Conservation (phyloP, 1,139 yeast species). For the Hyphopichia buzzinii region DNA sequence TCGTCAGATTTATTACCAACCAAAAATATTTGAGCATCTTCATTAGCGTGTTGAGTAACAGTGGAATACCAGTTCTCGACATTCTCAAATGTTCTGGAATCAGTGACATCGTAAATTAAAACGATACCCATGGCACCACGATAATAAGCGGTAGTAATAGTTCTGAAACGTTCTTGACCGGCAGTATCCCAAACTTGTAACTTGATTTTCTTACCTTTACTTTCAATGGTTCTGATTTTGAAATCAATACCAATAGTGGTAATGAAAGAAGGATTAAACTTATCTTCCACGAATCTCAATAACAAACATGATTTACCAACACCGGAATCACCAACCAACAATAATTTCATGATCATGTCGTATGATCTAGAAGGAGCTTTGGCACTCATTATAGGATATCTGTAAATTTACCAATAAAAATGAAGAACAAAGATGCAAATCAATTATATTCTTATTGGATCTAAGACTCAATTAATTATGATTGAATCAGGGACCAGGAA, state of each 20-base stretch:
- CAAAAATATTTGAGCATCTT: slow-evolving; percentile 87
- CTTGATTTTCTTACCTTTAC: slow-evolving; percentile 89
- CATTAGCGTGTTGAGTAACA: slow-evolving; percentile 94
- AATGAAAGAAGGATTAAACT: slow-evolving; percentile 92
- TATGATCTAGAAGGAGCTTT: slow-evolving; percentile 76
- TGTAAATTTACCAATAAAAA: no score
- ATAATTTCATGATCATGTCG: slow-evolving; percentile 90
- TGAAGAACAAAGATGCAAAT: not conserved
- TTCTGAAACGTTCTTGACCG: slow-evolving; percentile 97
- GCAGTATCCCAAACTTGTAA: slow-evolving; percentile 99
- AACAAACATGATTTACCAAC: slow-evolving; percentile 96
- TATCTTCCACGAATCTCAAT: slow-evolving; percentile 93
- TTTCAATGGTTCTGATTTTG: slow-evolving; percentile 93
- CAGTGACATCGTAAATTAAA: slow-evolving; percentile 93
- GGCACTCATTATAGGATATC: slow-evolving; percentile 40
- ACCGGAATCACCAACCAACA: slow-evolving; percentile 95
- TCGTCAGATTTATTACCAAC: slow-evolving; percentile 97
- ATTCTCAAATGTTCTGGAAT: slow-evolving; percentile 85
- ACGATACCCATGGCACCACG: slow-evolving; percentile 99
- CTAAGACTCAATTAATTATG: no score
- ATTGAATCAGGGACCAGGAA: no score
- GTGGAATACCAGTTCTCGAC: slow-evolving; percentile 91
- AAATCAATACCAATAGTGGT: slow-evolving; percentile 98
- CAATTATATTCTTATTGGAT: no score
- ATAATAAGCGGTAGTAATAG: slow-evolving; percentile 96